These are phyloP conservation scores for Coemansia sp. DNA, from an alignment of 192 early-diverging fungal genomes.

Conservation along the genomic window DNA sequence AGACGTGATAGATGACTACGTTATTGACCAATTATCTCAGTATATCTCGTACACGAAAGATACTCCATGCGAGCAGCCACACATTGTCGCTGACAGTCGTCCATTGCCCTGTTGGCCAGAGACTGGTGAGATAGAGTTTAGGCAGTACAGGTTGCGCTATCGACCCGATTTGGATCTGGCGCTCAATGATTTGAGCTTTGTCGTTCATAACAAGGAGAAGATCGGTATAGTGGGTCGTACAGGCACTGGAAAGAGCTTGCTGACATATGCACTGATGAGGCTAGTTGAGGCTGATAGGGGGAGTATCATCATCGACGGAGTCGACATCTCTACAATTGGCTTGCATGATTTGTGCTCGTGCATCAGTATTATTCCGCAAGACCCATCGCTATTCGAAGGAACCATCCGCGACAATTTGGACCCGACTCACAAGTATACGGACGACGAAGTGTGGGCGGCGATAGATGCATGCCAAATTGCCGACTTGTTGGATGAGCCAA, in stretches of 20 bases:
- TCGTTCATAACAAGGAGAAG: constrained; percentile 65
- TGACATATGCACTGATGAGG: constrained; percentile 69
- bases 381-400: constrained; percentile 70
- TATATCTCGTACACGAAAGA: background rate
- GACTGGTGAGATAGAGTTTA: constrained; percentile 67
- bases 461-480: constrained; percentile 53
- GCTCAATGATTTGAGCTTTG: constrained; percentile 54
- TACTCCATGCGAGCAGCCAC: constrained; percentile 60
- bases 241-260: constrained; percentile 72
- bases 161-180: constrained; percentile 1
- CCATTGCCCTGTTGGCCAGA: constrained; percentile 65
- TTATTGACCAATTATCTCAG: background rate
- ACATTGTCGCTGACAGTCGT: constrained; percentile 59
- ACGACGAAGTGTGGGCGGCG: constrained; percentile 69
- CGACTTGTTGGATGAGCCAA: constrained; percentile 37
- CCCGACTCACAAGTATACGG: constrained; percentile 58
- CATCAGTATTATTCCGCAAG: constrained; percentile 71
- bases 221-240: constrained; percentile 87
- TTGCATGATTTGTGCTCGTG: constrained; percentile 64
- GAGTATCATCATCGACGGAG: constrained; percentile 65
- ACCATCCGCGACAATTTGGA: constrained; percentile 75
- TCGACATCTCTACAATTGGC: constrained; percentile 59
- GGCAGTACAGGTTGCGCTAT: constrained; percentile 24
- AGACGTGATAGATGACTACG: background rate
- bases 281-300: constrained; percentile 62